Conservation (phyloP, 352 stramenopile species). For the Peronospora tabacina region DNA sequence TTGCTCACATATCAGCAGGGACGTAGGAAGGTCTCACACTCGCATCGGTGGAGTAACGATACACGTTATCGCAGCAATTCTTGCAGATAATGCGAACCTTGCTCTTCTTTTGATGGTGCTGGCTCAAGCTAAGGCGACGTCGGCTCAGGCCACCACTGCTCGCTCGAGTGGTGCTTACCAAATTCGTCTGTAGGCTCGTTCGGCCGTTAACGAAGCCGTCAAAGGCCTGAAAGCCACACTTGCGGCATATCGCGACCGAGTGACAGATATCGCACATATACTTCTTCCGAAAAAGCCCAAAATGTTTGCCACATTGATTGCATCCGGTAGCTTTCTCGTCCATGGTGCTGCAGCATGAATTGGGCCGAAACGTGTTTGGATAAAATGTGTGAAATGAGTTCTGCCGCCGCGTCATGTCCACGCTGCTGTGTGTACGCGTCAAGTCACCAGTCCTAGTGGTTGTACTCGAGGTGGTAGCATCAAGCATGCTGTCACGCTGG, state of each 20-base stretch:
- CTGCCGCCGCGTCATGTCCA: slow-evolving; percentile 8
- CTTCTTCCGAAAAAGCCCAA: slow-evolving; percentile 50
- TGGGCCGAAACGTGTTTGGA: slow-evolving; percentile 18
- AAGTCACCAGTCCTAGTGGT: slow-evolving; percentile 7
- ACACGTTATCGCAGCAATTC: slow-evolving; percentile 43
- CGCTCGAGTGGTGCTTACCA: slow-evolving; percentile 3
- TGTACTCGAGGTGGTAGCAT: slow-evolving; percentile 5
- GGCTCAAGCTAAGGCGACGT: slow-evolving; percentile 22
- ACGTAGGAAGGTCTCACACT: slow-evolving; percentile 23
- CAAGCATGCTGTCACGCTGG: slow-evolving; percentile 20
- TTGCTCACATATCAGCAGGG: slow-evolving; percentile 14
- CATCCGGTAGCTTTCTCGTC: slow-evolving; percentile 30
- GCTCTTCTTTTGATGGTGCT: slow-evolving; percentile 33
- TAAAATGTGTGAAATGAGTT: slow-evolving; percentile 11
- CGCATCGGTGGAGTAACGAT: slow-evolving; percentile 37
- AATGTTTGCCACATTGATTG: slow-evolving; percentile 51
- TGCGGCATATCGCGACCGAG: slow-evolving; percentile 44
- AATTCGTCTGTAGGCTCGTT: slow-evolving; percentile 24
- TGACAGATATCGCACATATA: slow-evolving; percentile 55
- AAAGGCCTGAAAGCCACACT: slow-evolving; percentile 44
- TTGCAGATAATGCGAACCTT: slow-evolving; percentile 46
- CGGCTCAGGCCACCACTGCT: slow-evolving; percentile 9
- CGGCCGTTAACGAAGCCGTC: slow-evolving; percentile 33
- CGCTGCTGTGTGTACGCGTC: slow-evolving; percentile 20
- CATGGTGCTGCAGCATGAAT: slow-evolving; percentile 20